These are phyloP conservation scores for Naganishia vishniacii DNA, from an alignment of 768 basidiomycete species.

Conservation along the genomic window DNA sequence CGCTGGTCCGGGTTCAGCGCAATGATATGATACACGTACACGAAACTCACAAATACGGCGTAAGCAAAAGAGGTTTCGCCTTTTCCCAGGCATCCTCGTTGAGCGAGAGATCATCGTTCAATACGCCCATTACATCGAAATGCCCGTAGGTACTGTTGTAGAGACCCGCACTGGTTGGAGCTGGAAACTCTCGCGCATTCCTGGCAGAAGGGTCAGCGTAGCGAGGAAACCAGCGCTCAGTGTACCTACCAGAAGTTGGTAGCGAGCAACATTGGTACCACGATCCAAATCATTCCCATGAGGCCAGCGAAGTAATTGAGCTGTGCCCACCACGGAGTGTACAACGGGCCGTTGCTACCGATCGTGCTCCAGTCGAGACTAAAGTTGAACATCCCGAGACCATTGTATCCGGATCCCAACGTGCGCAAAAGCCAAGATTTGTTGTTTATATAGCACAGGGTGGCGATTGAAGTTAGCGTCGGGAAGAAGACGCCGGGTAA, in stretches of 20 bases:
- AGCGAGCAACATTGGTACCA: constrained; percentile 43
- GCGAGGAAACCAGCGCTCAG: too few relatives aligned
- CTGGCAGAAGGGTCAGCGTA: too few relatives aligned
- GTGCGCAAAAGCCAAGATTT: constrained; percentile 39
- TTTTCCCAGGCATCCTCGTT: constrained; percentile 46
- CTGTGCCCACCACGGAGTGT: constrained; percentile 47
- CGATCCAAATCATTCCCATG: constrained; percentile 45
- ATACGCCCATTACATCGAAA: constrained; percentile 47
- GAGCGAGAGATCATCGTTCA: constrained; percentile 45
- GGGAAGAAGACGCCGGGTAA: constrained; percentile 48
- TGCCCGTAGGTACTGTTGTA: constrained; percentile 44
- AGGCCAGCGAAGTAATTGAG: constrained; percentile 47
- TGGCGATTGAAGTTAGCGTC: constrained; percentile 44
- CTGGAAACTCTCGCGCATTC: constrained; percentile 44
- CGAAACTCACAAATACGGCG: constrained; percentile 49
- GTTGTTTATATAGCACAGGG: constrained; percentile 45
- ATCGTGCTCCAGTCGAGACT: constrained; percentile 48
- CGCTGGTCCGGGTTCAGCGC: constrained; percentile 33
- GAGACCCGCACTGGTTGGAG: constrained; percentile 42
- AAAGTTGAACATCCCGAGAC: constrained; percentile 45
- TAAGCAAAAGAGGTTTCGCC: constrained; percentile 43
- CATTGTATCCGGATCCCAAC: constrained; percentile 46
- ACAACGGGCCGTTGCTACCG: constrained; percentile 45
- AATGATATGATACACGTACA: too few relatives aligned
- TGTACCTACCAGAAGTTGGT: constrained; percentile 43